Conservation (phyloP, 2,329 filamentous ascomycete genomes). For the Colletotrichum limetticola region DNA sequence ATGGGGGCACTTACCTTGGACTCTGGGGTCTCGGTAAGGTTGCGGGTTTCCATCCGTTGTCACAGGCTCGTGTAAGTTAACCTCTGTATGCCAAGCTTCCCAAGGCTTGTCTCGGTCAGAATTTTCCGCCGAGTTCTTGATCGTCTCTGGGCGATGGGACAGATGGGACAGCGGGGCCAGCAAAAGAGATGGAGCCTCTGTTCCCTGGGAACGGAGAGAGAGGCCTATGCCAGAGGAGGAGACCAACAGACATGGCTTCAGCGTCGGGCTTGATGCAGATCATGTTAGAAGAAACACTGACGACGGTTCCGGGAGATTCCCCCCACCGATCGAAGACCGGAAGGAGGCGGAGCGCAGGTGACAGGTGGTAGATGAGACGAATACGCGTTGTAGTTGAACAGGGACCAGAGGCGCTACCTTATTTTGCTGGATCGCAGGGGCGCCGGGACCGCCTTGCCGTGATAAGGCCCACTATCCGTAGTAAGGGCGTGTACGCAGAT, state of each 20-base stretch:
- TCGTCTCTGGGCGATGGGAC: conserved; percentile 13
- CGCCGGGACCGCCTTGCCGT: conserved; percentile 17
- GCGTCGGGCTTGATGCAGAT: conserved; percentile 34
- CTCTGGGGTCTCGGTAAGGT: conserved; percentile 20
- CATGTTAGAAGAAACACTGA: conserved; percentile 38
- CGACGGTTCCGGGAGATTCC: conserved; percentile 30
- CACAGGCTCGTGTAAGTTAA: conserved; percentile 10
- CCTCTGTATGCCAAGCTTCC: conserved; percentile 31
- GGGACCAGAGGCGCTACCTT: conserved; percentile 30
- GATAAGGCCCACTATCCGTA: conserved; percentile 2
- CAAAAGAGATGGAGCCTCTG: neutral
- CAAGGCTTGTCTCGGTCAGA: conserved; percentile 27
- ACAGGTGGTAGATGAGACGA: conserved; percentile 40
- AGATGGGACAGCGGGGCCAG: neutral
- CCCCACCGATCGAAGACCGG: conserved; percentile 39
- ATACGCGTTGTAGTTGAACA: conserved; percentile 29
- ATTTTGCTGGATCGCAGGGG: conserved; percentile 26
- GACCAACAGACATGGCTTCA: conserved; percentile 14
- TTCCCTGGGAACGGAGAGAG: neutral
- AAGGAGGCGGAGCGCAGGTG: conserved; percentile 39
- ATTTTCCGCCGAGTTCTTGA: conserved; percentile 27
- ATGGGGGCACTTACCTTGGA: neutral
- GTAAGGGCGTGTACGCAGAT: conserved; percentile 12
- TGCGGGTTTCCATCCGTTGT: conserved; percentile 16
- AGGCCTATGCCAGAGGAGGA: conserved; percentile 5